phyloP scores from a whole-genome alignment of 2,329 filamentous ascomycete genomes.

The Diatrype stigma region DNA sequence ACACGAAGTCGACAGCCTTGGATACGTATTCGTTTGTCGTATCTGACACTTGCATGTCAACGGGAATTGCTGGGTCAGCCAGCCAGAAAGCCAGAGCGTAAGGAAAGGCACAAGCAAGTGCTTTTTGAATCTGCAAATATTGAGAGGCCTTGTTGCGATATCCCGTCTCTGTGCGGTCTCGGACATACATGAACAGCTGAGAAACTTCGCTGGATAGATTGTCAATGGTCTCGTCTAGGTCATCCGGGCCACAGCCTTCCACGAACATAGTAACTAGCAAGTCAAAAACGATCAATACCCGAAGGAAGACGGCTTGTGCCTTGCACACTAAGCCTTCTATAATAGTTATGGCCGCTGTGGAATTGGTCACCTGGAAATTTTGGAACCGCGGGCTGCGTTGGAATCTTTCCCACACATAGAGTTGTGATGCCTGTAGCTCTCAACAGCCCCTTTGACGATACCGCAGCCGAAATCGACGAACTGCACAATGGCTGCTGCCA shows the following conservation, averaged over 20 bases:
- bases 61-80: neutral
- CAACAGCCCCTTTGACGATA: neutral
- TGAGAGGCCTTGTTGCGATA: neutral
- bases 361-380: neutral
- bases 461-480: conserved; percentile 7
- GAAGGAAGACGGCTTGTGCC: conserved; percentile 15
- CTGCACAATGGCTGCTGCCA: conserved; percentile 8
- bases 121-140: neutral
- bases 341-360: conserved; percentile 1
- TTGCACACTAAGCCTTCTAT: conserved; percentile 8
- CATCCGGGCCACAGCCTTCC: conserved; percentile 1
- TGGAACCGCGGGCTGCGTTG: conserved; percentile 6
- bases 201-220: conserved; percentile 2
- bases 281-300: conserved; percentile 12
- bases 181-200: conserved; percentile 2
- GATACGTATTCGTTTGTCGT: neutral
- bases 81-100: neutral
- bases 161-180: neutral
- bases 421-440: conserved; percentile 15
- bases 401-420: conserved; percentile 16
- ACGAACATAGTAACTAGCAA: neutral
- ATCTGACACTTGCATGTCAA: neutral
- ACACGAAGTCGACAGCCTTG: neutral
- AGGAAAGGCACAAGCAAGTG: neutral
- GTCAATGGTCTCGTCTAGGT: conserved; percentile 1